These are phyloP conservation scores for Botrytis medusae DNA, from an alignment of 2,329 filamentous ascomycete species.

Conservation along the genomic window DNA sequence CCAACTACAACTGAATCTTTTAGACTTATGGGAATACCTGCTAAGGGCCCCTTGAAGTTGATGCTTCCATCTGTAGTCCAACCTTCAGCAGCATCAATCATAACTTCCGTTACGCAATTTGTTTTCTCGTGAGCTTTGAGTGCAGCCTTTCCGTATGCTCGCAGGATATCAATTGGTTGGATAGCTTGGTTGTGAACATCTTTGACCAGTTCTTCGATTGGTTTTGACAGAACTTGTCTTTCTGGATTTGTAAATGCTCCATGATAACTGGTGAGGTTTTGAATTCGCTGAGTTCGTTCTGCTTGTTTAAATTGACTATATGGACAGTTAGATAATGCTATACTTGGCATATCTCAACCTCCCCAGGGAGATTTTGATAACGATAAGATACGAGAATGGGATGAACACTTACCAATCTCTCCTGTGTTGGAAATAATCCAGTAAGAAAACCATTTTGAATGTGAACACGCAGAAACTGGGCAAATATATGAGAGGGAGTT, in stretches of 20 bases:
- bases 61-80: slow-evolving; percentile 61
- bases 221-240: slow-evolving; percentile 64
- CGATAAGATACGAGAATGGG: slow-evolving; percentile 13
- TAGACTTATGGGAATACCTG: slow-evolving; percentile 81
- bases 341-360: not conserved
- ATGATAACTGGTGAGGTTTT: slow-evolving; percentile 64
- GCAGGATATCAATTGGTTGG: slow-evolving; percentile 71
- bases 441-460: slow-evolving; percentile 38
- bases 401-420: slow-evolving; percentile 37
- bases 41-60: slow-evolving; percentile 78
- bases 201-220: slow-evolving; percentile 75
- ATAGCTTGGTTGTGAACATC: slow-evolving; percentile 70
- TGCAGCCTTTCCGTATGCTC: slow-evolving; percentile 82
- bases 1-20: slow-evolving; percentile 80
- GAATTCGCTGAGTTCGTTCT: slow-evolving; percentile 69
- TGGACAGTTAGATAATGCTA: slow-evolving; percentile 36
- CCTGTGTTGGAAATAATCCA: slow-evolving; percentile 40
- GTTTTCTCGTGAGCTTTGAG: slow-evolving; percentile 81
- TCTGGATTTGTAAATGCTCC: slow-evolving; percentile 64
- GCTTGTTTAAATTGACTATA: slow-evolving; percentile 74
- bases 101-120: slow-evolving; percentile 85
- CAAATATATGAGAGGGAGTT: slow-evolving; percentile 1
- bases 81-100: slow-evolving; percentile 73
- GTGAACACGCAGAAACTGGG: not conserved
- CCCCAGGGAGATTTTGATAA: not conserved